These are phyloP conservation scores for Agarophyton chilense DNA, from an alignment of 23 red algal species.

Conservation along the genomic window DNA sequence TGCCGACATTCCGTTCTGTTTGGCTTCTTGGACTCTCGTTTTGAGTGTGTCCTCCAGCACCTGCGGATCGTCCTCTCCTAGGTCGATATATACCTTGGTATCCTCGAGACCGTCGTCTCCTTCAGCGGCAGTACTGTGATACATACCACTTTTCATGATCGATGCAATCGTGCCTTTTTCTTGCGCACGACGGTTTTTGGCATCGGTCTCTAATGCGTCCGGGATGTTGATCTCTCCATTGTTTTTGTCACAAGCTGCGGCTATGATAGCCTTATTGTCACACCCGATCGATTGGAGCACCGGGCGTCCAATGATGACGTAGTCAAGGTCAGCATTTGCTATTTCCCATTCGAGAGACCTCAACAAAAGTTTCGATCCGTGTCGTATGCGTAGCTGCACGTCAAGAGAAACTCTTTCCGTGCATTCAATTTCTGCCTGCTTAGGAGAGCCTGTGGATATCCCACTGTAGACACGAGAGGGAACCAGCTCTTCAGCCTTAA, in stretches of 20 bases:
- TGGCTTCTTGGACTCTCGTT: background rate
- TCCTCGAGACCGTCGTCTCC: constrained; percentile 3
- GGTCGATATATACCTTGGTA: background rate
- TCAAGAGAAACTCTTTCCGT: background rate
- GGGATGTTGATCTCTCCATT: constrained; percentile 20
- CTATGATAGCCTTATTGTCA: constrained; percentile 14
- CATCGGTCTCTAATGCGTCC: background rate
- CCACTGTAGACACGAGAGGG: background rate
- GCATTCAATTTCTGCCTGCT: background rate
- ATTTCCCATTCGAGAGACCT: background rate
- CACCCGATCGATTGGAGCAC: constrained; percentile 14
- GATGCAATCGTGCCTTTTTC: background rate
- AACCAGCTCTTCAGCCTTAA: background rate
- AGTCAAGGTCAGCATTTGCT: background rate
- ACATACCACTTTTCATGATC: background rate
- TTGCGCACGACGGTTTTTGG: background rate
- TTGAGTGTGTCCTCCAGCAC: background rate
- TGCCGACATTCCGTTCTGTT: background rate
- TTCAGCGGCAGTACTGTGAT: background rate
- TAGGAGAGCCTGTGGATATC: background rate
- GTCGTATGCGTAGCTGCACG: constrained; percentile 28
- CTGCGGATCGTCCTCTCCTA: background rate
- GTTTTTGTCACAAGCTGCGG: constrained; percentile 40
- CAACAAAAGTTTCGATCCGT: constrained; percentile 16
- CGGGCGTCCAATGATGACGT: background rate